Conservation (phyloP, 129 eudicot species). For the Centrapalus pauciflorus region DNA sequence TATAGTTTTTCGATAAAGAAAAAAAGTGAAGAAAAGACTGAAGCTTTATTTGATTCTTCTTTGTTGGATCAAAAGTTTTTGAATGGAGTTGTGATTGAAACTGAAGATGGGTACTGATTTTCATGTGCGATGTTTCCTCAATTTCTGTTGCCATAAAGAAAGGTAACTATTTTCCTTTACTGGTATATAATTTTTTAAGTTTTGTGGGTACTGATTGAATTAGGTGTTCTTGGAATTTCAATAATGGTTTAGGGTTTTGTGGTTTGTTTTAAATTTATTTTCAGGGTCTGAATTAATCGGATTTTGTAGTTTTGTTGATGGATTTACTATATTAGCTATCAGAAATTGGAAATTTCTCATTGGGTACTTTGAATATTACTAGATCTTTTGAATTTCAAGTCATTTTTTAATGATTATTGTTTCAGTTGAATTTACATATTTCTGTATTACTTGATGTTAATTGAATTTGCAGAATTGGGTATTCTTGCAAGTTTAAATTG, state of each 20-base stretch:
- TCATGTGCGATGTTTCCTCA: slow-evolving; percentile 35
- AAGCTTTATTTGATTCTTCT: slow-evolving; percentile 54
- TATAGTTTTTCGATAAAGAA: slow-evolving; percentile 26
- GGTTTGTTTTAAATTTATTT: neutral
- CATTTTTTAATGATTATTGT: no score
- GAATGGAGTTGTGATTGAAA: slow-evolving; percentile 31
- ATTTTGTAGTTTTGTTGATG: slow-evolving; percentile 9
- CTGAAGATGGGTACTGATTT: slow-evolving; percentile 51
- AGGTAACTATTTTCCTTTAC: slow-evolving; percentile 24
- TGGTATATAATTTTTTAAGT: neutral
- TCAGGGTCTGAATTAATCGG: neutral
- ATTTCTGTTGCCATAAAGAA: slow-evolving; percentile 33
- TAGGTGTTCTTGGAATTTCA: slow-evolving; percentile 8
- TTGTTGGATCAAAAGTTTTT: slow-evolving; percentile 37
- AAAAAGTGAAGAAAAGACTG: slow-evolving; percentile 26
- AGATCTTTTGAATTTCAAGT: neutral
- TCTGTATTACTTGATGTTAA: no score
- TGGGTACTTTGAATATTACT: no score
- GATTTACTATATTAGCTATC: neutral
- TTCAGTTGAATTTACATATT: no score
- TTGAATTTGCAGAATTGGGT: no score
- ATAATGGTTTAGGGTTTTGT: neutral
- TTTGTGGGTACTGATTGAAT: neutral
- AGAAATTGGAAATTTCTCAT: neutral
- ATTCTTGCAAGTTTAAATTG: no score